Evolutionary conservation across 2,329 filamentous ascomycete genomes (phyloP), one percentile per base, ranked within the genome.

Genomic region (Fusarium sarcochroum): DNA sequence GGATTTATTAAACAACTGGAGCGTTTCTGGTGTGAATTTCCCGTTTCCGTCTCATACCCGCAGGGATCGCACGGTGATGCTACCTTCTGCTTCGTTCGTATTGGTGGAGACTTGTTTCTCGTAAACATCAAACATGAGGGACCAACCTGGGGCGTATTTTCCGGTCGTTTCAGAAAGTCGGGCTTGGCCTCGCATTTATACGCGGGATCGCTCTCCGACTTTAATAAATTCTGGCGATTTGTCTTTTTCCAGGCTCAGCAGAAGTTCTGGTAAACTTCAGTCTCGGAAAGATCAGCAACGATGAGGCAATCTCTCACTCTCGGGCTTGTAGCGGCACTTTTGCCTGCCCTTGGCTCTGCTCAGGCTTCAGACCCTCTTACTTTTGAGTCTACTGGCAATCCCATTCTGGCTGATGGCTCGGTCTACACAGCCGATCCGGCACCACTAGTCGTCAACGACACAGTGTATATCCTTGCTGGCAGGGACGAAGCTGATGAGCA

Each of bases 381-480:
- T 8, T 74, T 78, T 53, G 51, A 60, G 25, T 79, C 77, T 18
- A 67, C 70, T 13, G 79, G 79, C 21, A 80, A 80, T 58, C 78
- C 79, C 3, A 80, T 80, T 34, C 69, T 80, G 5, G 73, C 73
- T n/a, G 77, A 79, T 66, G 78, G 78, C 18, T 76, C 75, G 7
- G 63, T 80, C 48, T 81, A 79, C 60, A 80, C 80, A 6, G 79
- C 77, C 11, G 79, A 81, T 32, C 79, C 79, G 25, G 79, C 77
- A 6, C 79, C 79, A 2, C 57, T 81, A n/a, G 76, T 80, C 7
- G 73, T 79, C 49, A 76, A 77, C 47, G 66, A 77, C 45, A 79
- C 75, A 2, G 68, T 81, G 1, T 80, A 81, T 48, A 78, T 81
- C 20, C 64, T 81, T 20, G 68, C 77, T 1, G 78, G 79, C 14